Evolutionary conservation across 2,329 filamentous ascomycete species (phyloP).

Genomic region (Helotiales sp.): DNA sequence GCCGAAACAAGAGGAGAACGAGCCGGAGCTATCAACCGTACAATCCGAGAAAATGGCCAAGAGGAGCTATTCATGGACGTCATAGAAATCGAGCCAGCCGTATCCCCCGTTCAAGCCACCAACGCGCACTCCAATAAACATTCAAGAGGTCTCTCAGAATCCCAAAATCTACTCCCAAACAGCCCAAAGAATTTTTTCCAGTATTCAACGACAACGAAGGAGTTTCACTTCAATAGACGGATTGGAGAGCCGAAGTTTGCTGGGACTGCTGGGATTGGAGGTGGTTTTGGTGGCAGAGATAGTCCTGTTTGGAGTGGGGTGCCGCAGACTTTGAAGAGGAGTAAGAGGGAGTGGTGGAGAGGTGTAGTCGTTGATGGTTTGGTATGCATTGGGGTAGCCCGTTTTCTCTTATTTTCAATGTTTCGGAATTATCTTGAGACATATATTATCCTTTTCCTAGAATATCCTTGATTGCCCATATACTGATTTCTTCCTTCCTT

Average conservation of each 20-base stretch:
- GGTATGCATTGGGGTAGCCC: too few species aligned
- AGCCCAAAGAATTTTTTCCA: slow-evolving; percentile 24
- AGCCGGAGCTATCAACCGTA: slow-evolving; percentile 24
- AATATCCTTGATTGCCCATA: too few species aligned
- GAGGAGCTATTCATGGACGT: slow-evolving; percentile 6
- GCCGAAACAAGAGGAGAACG: slow-evolving; percentile 20
- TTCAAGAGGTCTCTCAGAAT: slow-evolving; percentile 24
- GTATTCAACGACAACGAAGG: slow-evolving; percentile 20
- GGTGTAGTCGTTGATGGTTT: slow-evolving; percentile 18
- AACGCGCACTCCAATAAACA: slow-evolving; percentile 13
- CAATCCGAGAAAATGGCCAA: slow-evolving; percentile 2
- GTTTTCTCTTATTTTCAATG: too few species aligned
- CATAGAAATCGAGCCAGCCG: slow-evolving; percentile 14
- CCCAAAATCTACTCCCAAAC: slow-evolving; percentile 22
- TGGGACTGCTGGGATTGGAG: background rate
- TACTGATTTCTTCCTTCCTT: too few species aligned
- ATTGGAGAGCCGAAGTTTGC: background rate
- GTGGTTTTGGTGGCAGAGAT: slow-evolving; percentile 12
- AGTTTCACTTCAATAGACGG: slow-evolving; percentile 16
- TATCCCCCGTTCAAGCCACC: background rate
- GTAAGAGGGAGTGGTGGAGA: slow-evolving; percentile 16
- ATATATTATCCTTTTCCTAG: too few species aligned
- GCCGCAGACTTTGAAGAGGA: slow-evolving; percentile 18
- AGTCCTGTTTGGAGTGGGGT: slow-evolving; percentile 21
- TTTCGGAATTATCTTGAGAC: too few species aligned